Evolutionary conservation across 257 asterid species (phyloP), one percentile per base, ranked within the genome.

Genomic region (Jasminum sambac): DNA sequence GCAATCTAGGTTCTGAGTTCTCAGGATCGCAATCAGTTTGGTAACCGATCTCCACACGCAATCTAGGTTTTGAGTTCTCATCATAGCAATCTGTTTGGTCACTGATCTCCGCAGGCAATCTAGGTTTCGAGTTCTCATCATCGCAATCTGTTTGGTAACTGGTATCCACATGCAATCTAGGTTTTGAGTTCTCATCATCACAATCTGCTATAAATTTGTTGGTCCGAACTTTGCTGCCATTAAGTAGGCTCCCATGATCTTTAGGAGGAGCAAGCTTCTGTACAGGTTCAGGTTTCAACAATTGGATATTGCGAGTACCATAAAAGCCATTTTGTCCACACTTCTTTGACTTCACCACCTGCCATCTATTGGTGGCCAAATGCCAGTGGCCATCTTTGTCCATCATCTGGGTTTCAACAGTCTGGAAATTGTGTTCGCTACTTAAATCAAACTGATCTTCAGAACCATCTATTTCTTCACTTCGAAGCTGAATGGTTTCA

Each of bases 191-290:
- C 34, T 74, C 77, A 67, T 77, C 80, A 63, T 77, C 86, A 64
- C 75, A 72, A 57, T 79, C 83, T 46, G 36, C 78, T 70, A 81
- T 86, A 73, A 64, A 58, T 76, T 90, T 94, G 84, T 76, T 86
- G 72, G 98, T 77, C 97, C 96, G 86, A 61, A 86, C 84, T 83
- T 84, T 88, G 84, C 63, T 81, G 69, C 80, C 77, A 78, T 86
- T 81, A 38, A 58, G 78, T 26, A 52, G 58, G 66, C 65, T 69
- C 74, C 82, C 30, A 8, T 17, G 78, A 67, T 85, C 89, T 74
- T 83, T 88, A 44, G 79, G 63, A 76, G 82, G 76, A 42, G 80
- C 77, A 44, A 46, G 89, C 80, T 92, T 87, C 57, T 83, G 87
- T 8, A 59, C 30, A 30, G 78, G 70, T 77, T 90, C 95, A 66